A percentile compares a stretch with the other conserved stretches of the same genome.
Evolutionary conservation across 768 basidiomycete genomes (phyloP).

Genomic region (Pulveroboletus sp.): DNA sequence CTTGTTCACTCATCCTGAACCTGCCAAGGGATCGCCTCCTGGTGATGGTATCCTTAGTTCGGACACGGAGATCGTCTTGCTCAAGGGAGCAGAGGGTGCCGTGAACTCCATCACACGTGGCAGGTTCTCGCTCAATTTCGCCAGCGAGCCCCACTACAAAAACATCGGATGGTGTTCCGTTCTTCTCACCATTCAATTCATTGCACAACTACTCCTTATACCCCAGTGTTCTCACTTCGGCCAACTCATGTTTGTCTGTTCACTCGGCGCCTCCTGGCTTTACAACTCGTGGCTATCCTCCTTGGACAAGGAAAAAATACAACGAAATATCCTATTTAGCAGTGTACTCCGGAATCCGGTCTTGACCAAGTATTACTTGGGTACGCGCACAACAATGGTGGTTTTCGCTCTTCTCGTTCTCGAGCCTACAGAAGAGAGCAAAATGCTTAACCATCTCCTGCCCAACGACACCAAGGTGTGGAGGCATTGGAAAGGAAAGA

Average conservation of each 20-base stretch:
- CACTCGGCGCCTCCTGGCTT: conserved; percentile 32
- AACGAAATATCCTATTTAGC: conserved; percentile 23
- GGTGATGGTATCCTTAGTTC: conserved; percentile 30
- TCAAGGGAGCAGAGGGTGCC: conserved; percentile 24
- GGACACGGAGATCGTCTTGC: conserved; percentile 24
- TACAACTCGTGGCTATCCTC: conserved; percentile 35
- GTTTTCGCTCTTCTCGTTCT: conserved; percentile 24
- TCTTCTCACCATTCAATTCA: conserved; percentile 31
- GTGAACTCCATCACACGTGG: conserved; percentile 20
- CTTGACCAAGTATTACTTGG: conserved; percentile 22
- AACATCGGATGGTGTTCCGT: conserved; percentile 30
- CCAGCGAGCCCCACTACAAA: conserved; percentile 22
- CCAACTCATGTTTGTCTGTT: conserved; percentile 32
- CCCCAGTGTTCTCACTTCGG: conserved; percentile 32
- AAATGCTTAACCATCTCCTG: conserved; percentile 20
- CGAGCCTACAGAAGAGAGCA: conserved; percentile 15
- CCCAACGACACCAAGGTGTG: conserved; percentile 30
- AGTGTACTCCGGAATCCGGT: conserved; percentile 20
- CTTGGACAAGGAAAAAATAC: conserved; percentile 33
- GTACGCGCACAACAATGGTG: conserved; percentile 25
- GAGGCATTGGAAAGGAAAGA: conserved; percentile 22
- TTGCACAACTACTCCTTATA: conserved; percentile 32
- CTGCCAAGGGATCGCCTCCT: conserved; percentile 22
- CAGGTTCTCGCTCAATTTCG: conserved; percentile 26
- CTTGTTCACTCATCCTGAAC: conserved; percentile 23